Evolutionary conservation across 108 stramenopile species (phyloP).

Genomic region (Hondaea fermentalgiana): DNA sequence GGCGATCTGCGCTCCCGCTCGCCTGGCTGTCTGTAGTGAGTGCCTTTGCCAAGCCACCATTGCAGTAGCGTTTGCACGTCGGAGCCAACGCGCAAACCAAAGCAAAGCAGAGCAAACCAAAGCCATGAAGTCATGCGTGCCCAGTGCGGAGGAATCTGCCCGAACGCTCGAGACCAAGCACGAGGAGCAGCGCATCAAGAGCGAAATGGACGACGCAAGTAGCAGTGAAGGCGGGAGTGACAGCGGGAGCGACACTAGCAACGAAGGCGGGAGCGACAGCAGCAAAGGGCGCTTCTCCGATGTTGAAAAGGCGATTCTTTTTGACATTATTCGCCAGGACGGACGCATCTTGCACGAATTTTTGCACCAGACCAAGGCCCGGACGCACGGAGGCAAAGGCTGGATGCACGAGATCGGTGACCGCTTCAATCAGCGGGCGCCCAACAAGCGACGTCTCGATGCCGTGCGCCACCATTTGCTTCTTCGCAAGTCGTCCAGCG

Average conservation of each 20-base stretch:
- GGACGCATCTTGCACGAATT: not conserved
- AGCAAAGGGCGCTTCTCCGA: not conserved
- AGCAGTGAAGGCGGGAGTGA: not conserved
- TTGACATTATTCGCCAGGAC: not conserved
- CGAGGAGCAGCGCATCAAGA: not conserved
- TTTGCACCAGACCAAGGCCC: slow-evolving; percentile 8
- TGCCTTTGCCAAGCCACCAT: too few relatives aligned
- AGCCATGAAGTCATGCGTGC: too few relatives aligned
- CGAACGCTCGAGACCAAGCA: too few relatives aligned
- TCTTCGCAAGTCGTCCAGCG: not conserved
- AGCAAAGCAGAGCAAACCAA: too few relatives aligned
- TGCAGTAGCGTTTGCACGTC: too few relatives aligned
- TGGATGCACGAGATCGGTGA: slow-evolving; percentile 15
- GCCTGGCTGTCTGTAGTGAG: too few relatives aligned
- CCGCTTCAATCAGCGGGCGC: not conserved
- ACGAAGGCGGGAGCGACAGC: not conserved
- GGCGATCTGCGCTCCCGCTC: too few relatives aligned
- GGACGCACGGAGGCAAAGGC: not conserved
- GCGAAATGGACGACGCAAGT: not conserved
- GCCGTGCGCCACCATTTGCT: slow-evolving; percentile 4
- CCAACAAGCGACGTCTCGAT: not conserved
- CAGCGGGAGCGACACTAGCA: not conserved
- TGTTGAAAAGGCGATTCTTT: not conserved
- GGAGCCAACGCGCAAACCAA: too few relatives aligned
- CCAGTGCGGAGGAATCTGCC: too few relatives aligned